Percentiles rank a stretch among this genome's conserved stretches.
Evolutionary conservation across 177 flowering plant species (phyloP).

Genomic region (Viscum album): DNA sequence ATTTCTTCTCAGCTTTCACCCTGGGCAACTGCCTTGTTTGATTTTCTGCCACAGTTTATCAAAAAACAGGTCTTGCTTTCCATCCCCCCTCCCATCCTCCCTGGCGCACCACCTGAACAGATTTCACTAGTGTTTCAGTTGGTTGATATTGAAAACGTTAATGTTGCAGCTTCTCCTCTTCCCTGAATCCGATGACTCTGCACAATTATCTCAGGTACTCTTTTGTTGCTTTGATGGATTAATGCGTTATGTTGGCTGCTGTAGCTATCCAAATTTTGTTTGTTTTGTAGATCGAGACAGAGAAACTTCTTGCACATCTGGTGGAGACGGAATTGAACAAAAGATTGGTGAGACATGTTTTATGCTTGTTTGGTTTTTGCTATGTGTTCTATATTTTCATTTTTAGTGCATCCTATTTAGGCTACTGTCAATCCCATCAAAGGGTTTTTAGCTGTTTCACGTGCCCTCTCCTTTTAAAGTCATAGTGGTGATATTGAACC

Average conservation of each 20-base stretch:
- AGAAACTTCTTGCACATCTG: constrained; percentile 88
- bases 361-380: background rate
- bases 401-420: background rate
- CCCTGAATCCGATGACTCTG: constrained; percentile 98
- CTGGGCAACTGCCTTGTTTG: constrained; percentile 97
- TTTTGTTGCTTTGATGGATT: background rate
- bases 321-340: constrained; percentile 87
- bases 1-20: constrained; percentile 89
- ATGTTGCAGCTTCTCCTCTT: constrained; percentile 66
- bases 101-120: background rate
- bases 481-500: too few species aligned
- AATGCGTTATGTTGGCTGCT: background rate
- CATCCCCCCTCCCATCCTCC: background rate
- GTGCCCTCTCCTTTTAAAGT: too few species aligned
- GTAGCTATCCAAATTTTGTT: background rate
- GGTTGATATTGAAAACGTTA: constrained; percentile 10
- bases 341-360: constrained; percentile 42
- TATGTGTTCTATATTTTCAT: background rate
- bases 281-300: constrained; percentile 78
- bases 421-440: too few species aligned
- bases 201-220: constrained; percentile 87
- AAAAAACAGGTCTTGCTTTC: constrained; percentile 60
- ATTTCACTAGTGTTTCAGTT: background rate
- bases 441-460: too few species aligned
- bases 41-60: constrained; percentile 82